These are phyloP conservation scores for Leccinum sublutescens DNA, from an alignment of 768 basidiomycete genomes.

Conservation along the genomic window DNA sequence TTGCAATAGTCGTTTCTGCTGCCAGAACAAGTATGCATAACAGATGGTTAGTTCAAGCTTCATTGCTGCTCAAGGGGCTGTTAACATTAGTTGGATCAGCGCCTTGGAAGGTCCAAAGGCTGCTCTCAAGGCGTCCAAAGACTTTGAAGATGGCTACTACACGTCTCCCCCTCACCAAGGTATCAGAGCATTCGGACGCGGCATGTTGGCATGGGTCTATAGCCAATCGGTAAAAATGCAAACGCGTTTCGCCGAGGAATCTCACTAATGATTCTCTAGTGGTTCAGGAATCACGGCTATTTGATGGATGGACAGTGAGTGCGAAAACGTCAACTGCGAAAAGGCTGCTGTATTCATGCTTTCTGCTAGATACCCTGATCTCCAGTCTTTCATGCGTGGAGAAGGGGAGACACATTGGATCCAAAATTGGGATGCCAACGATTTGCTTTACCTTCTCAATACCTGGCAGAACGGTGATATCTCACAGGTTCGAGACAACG, in stretches of 20 bases:
- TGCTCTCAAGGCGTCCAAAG: conserved; percentile 49
- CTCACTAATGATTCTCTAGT: conserved; percentile 32
- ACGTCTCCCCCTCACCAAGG: conserved; percentile 44
- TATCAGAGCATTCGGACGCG: conserved; percentile 54
- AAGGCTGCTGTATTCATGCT: background rate
- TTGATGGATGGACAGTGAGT: conserved; percentile 40
- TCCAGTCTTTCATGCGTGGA: conserved; percentile 47
- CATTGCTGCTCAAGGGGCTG: background rate
- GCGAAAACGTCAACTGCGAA: background rate
- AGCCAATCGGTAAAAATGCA: conserved; percentile 57
- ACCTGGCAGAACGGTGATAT: conserved; percentile 54
- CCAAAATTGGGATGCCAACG: conserved; percentile 51
- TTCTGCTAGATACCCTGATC: conserved; percentile 40
- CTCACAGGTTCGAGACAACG: conserved; percentile 42
- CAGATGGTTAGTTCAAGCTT: conserved; percentile 40
- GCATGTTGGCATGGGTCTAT: conserved; percentile 54
- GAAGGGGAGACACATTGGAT: conserved; percentile 48
- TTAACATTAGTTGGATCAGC: conserved; percentile 26
- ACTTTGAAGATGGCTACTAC: conserved; percentile 54
- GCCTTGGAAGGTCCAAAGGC: conserved; percentile 58
- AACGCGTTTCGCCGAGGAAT: conserved; percentile 77
- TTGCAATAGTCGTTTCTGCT: conserved; percentile 44
- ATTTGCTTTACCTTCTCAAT: conserved; percentile 46
- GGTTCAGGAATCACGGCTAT: conserved; percentile 49
- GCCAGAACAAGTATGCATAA: conserved; percentile 55